Base-by-base conservation (phyloP, 345 rosid species). In the Trapa bicornis region DNA sequence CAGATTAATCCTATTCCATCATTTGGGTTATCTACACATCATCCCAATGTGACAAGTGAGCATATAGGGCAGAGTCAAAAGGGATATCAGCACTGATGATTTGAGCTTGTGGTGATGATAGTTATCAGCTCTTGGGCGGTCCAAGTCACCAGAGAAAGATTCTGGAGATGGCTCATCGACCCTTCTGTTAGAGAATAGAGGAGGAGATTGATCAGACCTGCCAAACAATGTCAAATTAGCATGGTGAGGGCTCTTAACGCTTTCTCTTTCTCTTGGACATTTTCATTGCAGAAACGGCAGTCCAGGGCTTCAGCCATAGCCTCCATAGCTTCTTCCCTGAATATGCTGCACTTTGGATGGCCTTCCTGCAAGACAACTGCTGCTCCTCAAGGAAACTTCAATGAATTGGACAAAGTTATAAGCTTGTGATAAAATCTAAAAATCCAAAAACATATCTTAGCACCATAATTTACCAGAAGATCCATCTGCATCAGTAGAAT, bases 281-380 rank as follows among this genome's bases (percentile, higher is more conserved):
- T 73, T 17, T 81, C 67, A 64, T 62, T 15, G 22, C 71, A 71
- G 22, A 8, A 67, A 32, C 68, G 73, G 57, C 84, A 80, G 69
- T 87, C 80, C 69, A 85, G 47, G 62, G 81, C 67, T 10, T 72
- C 78, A 45, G 77, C 61, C 36, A 85, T 71, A 14, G 75, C 86
- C 62, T 85, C 89, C 10, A 87, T 45, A 8, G 89, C 92, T 70
- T 87, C 92, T 71, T 85, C 89, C 73, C 86, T 75, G 65, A 83
- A 85, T 1, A 83, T 45, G 38, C 89, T 87, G 73, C 75, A 65
- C 73, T 77, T 76, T 60, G 65, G 61, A 47, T 76, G 77, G 77
- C 85, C 87, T 61, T 74, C 87, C 89, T 87, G 84, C 80, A 79
- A 76, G 70, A 70, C 56, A 65, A 69, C 80, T 74, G 74, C 71